phyloP scores from a whole-genome alignment of 768 basidiomycete species.

The Mycena chlorophos region DNA sequence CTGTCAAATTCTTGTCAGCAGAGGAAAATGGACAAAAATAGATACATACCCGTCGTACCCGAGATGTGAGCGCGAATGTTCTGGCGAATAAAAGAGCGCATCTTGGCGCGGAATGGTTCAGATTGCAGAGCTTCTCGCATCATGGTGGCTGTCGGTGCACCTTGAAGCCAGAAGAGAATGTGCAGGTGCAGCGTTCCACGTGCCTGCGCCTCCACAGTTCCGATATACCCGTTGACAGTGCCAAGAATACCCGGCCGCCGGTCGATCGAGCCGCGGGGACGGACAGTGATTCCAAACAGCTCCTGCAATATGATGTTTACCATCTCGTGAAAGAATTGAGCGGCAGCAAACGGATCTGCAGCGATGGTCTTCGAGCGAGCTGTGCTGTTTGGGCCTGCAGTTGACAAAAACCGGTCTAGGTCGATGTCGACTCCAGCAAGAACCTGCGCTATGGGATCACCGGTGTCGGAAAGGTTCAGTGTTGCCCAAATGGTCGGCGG shows the following conservation, averaged over 20 bases:
- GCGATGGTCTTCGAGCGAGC: slow-evolving; percentile 32
- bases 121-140: slow-evolving; percentile 25
- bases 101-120: slow-evolving; percentile 28
- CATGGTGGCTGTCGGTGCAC: slow-evolving; percentile 26
- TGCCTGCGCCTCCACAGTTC: slow-evolving; percentile 42
- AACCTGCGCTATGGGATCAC: slow-evolving; percentile 47
- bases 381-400: slow-evolving; percentile 25
- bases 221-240: slow-evolving; percentile 34
- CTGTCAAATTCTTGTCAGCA: no score
- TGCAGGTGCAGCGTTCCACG: slow-evolving; percentile 43
- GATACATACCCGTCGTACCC: slow-evolving; percentile 7
- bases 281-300: slow-evolving; percentile 34
- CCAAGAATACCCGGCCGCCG: slow-evolving; percentile 36
- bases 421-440: slow-evolving; percentile 45
- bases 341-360: slow-evolving; percentile 41
- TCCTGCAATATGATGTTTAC: slow-evolving; percentile 32
- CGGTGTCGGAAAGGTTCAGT: slow-evolving; percentile 40
- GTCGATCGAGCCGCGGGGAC: slow-evolving; percentile 1
- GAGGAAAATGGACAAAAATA: no score
- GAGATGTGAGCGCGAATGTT: slow-evolving; percentile 35
- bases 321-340: slow-evolving; percentile 41
- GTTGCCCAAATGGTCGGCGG: slow-evolving; percentile 45
- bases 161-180: slow-evolving; percentile 38
- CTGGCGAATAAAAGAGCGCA: slow-evolving; percentile 30
- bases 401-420: slow-evolving; percentile 36